These are phyloP conservation scores for Talaromyces sp. DNA, from an alignment of 2,329 filamentous ascomycete species.

Conservation along the genomic window DNA sequence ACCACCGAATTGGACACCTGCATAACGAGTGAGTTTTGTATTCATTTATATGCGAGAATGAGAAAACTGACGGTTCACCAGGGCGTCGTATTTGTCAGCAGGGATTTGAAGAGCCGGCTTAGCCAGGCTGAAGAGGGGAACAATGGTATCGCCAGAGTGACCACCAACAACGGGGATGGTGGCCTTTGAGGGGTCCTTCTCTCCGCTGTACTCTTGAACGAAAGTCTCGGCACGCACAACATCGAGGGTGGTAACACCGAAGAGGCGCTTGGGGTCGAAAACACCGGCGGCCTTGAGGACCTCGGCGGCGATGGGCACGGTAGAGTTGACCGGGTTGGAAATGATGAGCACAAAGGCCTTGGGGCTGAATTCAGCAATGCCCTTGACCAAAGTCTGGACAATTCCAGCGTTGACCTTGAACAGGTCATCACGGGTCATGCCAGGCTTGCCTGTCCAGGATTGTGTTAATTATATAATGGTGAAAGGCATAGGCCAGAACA, in stretches of 20 bases:
- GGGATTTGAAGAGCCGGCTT: conserved; percentile 76
- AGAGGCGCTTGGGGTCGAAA: conserved; percentile 92
- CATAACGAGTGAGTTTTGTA: not conserved
- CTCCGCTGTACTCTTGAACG: conserved; percentile 77
- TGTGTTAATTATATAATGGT: conserved; percentile 6
- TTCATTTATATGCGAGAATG: not conserved
- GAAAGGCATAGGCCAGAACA: not conserved
- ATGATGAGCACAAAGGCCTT: conserved; percentile 96
- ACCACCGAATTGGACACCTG: conserved; percentile 89
- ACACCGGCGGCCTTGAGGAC: conserved; percentile 89
- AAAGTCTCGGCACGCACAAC: conserved; percentile 98
- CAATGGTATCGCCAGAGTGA: conserved; percentile 97
- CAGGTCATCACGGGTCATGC: conserved; percentile 98
- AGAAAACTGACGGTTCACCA: conserved; percentile 68
- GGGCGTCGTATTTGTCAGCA: conserved; percentile 79
- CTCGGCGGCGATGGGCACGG: conserved; percentile 94
- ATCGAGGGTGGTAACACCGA: conserved; percentile 97
- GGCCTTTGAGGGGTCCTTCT: conserved; percentile 75
- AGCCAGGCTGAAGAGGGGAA: conserved; percentile 92
- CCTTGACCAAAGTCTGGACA: conserved; percentile 87
- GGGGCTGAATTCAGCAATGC: conserved; percentile 79
- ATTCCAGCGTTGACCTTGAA: conserved; percentile 99
- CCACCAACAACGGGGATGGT: conserved; percentile 91
- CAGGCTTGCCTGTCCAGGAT: conserved; percentile 73
- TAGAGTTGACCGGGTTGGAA: conserved; percentile 99